A percentile compares a stretch with the other conserved stretches of the same genome.
These are phyloP conservation scores for Santalum album DNA, from an alignment of 164 flowering plant species.

Conservation along the genomic window DNA sequence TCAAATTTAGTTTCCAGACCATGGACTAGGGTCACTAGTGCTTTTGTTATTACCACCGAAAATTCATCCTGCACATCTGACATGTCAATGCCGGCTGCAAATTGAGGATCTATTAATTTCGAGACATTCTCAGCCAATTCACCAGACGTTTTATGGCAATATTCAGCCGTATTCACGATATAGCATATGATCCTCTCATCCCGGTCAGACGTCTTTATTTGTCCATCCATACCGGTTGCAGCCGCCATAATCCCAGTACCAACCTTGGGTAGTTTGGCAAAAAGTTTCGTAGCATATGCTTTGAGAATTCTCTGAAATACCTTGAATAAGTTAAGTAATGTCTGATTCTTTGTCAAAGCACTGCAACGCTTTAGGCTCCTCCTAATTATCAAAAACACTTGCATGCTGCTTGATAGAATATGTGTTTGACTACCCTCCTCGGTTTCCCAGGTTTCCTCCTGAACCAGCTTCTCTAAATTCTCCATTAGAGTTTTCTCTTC, in stretches of 20 bases:
- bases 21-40: conserved; percentile 77
- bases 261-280: conserved; percentile 80
- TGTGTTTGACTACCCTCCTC: conserved; percentile 95
- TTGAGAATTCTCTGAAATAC: conserved; percentile 85
- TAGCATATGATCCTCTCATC: conserved; percentile 88
- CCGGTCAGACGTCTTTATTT: conserved; percentile 88
- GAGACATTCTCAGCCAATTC: conserved; percentile 91
- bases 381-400: conserved; percentile 88
- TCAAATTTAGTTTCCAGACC: conserved; percentile 97
- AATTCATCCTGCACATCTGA: conserved; percentile 99
- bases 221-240: conserved; percentile 97
- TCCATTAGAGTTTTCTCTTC: conserved; percentile 97
- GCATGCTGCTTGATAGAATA: conserved; percentile 93
- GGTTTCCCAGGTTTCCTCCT: conserved; percentile 98
- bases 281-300: conserved; percentile 87
- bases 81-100: conserved; percentile 71
- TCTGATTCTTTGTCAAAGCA: conserved; percentile 86
- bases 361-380: conserved; percentile 92
- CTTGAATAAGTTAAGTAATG: conserved; percentile 82
- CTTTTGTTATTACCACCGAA: conserved; percentile 84
- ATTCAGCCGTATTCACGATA: conserved; percentile 92
- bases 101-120: conserved; percentile 77
- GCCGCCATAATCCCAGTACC: conserved; percentile 95
- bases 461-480: conserved; percentile 86
- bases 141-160: conserved; percentile 89